Base-by-base conservation (phyloP, 2,329 filamentous ascomycete genomes). In the Fusarium dlaminii region DNA sequence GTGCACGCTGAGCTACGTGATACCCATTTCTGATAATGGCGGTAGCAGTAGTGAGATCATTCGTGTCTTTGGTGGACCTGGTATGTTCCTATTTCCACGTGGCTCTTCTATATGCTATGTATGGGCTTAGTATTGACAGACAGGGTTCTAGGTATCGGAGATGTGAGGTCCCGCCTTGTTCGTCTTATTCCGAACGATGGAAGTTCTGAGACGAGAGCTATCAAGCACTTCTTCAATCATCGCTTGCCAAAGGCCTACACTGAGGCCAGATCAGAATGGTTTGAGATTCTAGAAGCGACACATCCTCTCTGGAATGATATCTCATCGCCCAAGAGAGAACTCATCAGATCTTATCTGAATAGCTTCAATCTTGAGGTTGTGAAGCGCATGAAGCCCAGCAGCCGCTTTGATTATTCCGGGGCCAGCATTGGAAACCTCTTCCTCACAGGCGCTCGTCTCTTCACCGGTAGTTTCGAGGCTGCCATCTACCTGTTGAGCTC, bases 1-100 rank as follows among this genome's bases (percentile, higher is more conserved):
- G 45, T 93, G 92, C 79, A 85, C 88, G 6, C 84, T 97, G 46
- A 94, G 90, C 83, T 97, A 97, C 82, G 91, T 98, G 67, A 97
- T 98, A 59, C 96, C 96, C 40, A 98, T 98, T 80, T 96, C 93
- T 74, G 96, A 98, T 84, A 98, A 98, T 83, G 96, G 96, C 55
- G 96, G 96, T 43, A 97, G 94, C 77, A 97, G 95, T 6, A 97
- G 94, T 49, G 96, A 98, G 84, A 86, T 98, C 78, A 97, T 98
- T 75, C 90, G 96, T 40, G 95, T 98, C 40, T 96, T 98, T 83
- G 96, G 96, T 20, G 96, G 96, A 3, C 96, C 96, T 74, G 96
- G 96, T 92, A 29, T 30, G 66, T 69, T 68, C 30, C 18, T 29
- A 18, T 45, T 43, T 48, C 66, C 66, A 60, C 66, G 66, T 70